Percentiles rank a stretch among this genome's conserved stretches.
These are phyloP conservation scores for Phragmites australis DNA, from an alignment of 176 grass and related monocot genomes.

Conservation along the genomic window DNA sequence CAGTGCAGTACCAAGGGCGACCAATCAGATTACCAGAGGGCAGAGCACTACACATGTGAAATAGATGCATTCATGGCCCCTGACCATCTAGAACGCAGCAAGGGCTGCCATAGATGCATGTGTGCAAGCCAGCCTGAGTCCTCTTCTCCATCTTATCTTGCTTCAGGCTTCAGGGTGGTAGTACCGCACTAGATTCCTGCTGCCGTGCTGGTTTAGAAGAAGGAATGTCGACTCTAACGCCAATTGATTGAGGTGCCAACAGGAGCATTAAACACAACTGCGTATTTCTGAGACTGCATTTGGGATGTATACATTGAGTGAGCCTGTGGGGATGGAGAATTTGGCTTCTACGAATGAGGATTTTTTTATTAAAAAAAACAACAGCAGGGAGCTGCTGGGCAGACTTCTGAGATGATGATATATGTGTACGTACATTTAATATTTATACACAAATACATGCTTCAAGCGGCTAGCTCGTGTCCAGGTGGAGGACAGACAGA, in stretches of 20 bases:
- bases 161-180: constrained; percentile 24
- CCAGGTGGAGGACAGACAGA: not conserved
- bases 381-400: not conserved
- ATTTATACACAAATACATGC: not conserved
- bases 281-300: not conserved
- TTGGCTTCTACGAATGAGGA: not conserved
- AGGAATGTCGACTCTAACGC: constrained; percentile 28
- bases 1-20: constrained; percentile 15
- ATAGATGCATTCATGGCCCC: constrained; percentile 36
- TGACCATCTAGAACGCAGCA: constrained; percentile 42
- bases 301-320: not conserved
- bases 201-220: constrained; percentile 33
- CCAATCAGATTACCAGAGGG: constrained; percentile 10
- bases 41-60: not conserved
- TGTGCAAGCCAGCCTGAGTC: not conserved
- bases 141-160: constrained; percentile 13
- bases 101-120: not conserved
- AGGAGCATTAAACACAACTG: constrained; percentile 28
- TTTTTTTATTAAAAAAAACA: not conserved
- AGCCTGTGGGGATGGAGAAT: constrained; percentile 26
- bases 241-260: constrained; percentile 42
- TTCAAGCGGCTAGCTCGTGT: not conserved
- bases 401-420: not conserved
- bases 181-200: constrained; percentile 25
- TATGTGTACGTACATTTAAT: not conserved